Evolutionary conservation across 805 yeast species (phyloP).

Genomic region (Cyberlindnera lachancei): DNA sequence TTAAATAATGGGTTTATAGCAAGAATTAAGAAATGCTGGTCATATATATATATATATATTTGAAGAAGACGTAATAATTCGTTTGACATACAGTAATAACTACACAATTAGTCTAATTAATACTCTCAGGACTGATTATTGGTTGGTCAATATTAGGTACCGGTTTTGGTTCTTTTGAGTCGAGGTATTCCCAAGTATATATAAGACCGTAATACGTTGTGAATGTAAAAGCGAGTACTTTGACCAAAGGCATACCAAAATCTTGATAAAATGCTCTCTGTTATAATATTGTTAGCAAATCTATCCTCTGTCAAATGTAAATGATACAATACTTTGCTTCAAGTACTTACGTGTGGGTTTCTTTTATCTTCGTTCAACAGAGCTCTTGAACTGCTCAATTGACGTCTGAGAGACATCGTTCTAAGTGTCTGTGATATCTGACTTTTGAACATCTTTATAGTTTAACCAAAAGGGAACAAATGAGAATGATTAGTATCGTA

Average conservation of each 20-base stretch:
- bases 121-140: not conserved
- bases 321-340: too few relatives aligned
- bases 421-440: not conserved
- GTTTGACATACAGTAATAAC: too few relatives aligned
- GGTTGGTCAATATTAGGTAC: slow-evolving; percentile 4
- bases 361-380: slow-evolving; percentile 2
- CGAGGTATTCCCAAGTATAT: slow-evolving; percentile 39
- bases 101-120: too few relatives aligned
- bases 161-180: too few relatives aligned
- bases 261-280: slow-evolving; percentile 35
- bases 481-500: not conserved
- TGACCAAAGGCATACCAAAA: slow-evolving; percentile 38
- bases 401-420: not conserved
- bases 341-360: slow-evolving; percentile 19
- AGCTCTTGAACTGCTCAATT: not conserved
- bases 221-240: slow-evolving; percentile 36
- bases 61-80: too few relatives aligned
- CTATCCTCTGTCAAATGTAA: too few relatives aligned
- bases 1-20: slow-evolving; percentile 16
- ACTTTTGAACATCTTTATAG: too few relatives aligned
- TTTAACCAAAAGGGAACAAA: not conserved
- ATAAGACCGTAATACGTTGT: slow-evolving; percentile 38
- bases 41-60: too few relatives aligned
- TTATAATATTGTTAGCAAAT: too few relatives aligned
- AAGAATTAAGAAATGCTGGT: slow-evolving; percentile 21